Base-by-base conservation (phyloP, 768 basidiomycete genomes). In the Leccinum variicolor region DNA sequence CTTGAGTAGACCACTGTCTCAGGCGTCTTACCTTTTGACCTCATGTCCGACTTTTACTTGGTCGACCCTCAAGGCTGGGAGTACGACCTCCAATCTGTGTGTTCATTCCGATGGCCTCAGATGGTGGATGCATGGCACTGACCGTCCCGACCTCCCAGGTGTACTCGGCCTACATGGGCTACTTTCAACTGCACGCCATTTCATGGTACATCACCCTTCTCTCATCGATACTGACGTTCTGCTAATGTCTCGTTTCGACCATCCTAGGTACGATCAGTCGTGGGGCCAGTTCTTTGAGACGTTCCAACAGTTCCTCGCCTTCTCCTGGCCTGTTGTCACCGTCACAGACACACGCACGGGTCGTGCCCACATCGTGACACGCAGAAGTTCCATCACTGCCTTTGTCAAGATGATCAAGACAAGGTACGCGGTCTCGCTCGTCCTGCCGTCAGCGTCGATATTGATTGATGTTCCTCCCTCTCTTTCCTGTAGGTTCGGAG, bases 391-490 rank as follows among this genome's bases (percentile, higher is more conserved):
- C 31, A 78, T 93, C 50, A 80, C 81, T 5, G 85, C 89, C 1
- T 93, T 93, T 64, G 71, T 90, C 50, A 89, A 86, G 74, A 93
- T 92, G 90, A 85, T 93, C 65, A 89, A 89, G 74, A 89, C 87
- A 3, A 81, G 90, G 88, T 85, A 60, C 17, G 45, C 54, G 46
- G 19, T 53, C 33, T 48, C 14, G 26, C 23, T 11, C 14, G 15
- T 51, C 26, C 13, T 36, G 45, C 19, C 56, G 51, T 19, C 19
- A 34, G n/a, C 39, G 48, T 45, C 48, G 25, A 8, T 17, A 9
- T n/a, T 39, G 41, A 41, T 43, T 3, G 19, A 43, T 21, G 3
- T 21, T 6, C 6, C 19, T 11, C 5, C 5, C 11, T 19, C 19
- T 19, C 41, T 19, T 19, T 19, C 28, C 1, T 39, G 28, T 51